Conservation (phyloP, 225 moss, liverwort and hornwort genomes). For the Rhytidiadelphus loreus region DNA sequence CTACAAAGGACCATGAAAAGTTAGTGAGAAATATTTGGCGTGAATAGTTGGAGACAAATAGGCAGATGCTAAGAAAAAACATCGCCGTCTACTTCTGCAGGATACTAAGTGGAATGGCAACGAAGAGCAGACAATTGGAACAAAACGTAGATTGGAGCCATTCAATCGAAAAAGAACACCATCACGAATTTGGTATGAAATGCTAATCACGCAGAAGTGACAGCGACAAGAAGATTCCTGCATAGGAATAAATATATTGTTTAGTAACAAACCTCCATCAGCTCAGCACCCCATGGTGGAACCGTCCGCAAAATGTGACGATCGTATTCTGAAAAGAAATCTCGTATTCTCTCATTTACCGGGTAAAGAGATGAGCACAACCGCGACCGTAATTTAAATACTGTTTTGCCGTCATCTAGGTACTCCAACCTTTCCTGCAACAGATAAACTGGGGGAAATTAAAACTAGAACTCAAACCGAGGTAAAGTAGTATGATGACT, state of each 20-base stretch:
- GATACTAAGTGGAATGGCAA: neutral
- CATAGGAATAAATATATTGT: neutral
- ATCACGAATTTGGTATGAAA: neutral
- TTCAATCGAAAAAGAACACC: neutral
- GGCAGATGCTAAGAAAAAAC: neutral
- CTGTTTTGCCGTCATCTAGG: constrained; percentile 79
- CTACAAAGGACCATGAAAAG: constrained; percentile 19
- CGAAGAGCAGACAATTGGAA: neutral
- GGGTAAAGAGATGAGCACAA: constrained; percentile 88
- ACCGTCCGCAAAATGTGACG: constrained; percentile 75
- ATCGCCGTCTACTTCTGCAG: neutral
- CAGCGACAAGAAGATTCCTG: neutral
- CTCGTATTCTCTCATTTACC: constrained; percentile 84
- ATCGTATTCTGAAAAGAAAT: constrained; percentile 90
- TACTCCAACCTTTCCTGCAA: constrained; percentile 88
- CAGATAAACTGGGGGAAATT: neutral
- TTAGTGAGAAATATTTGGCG: neutral
- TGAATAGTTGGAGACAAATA: neutral
- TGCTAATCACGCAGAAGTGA: neutral
- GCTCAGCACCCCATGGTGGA: constrained; percentile 89
- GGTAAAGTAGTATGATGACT: neutral
- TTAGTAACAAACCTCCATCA: constrained; percentile 61
- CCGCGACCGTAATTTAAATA: constrained; percentile 74
- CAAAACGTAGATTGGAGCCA: neutral
- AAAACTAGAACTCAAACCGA: neutral